Conservation (phyloP, 495 filamentous ascomycete genomes). For the Sphaerosporella brunnea region DNA sequence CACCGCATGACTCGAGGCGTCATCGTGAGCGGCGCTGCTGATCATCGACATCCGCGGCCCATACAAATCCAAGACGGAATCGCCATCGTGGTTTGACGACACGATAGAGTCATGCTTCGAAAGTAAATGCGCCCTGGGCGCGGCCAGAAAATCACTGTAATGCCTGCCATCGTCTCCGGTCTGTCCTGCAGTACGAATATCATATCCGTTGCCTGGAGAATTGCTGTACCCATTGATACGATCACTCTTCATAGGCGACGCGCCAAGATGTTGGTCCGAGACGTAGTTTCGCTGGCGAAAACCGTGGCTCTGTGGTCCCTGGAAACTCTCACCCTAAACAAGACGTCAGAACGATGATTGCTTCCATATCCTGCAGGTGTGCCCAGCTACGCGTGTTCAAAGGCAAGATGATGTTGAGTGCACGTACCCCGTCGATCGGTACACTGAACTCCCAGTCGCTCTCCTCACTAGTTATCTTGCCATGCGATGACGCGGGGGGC, state of each 20-base stretch:
- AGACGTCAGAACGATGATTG: background rate
- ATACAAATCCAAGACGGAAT: conserved; percentile 25
- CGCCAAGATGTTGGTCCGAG: background rate
- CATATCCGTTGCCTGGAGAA: conserved; percentile 12
- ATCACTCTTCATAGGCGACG: conserved; percentile 3
- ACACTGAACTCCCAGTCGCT: conserved; percentile 25
- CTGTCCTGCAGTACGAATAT: conserved; percentile 1
- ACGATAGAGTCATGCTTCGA: conserved; percentile 22
- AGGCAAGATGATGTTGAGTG: no score
- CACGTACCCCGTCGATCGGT: conserved; percentile 26
- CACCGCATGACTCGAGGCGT: background rate
- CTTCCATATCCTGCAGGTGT: no score
- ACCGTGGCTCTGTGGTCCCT: background rate
- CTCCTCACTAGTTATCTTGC: conserved; percentile 17
- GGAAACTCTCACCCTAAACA: conserved; percentile 1
- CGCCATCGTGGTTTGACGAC: conserved; percentile 25
- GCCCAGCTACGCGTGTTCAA: no score
- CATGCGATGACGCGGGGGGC: conserved; percentile 24
- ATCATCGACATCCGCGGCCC: conserved; percentile 21
- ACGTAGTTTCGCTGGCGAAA: background rate
- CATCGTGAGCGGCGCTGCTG: conserved; percentile 11
- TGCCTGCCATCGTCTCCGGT: conserved; percentile 11
- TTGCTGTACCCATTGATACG: conserved; percentile 1
- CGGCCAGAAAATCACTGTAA: conserved; percentile 19
- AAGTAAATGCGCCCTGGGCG: conserved; percentile 17